phyloP scores from a whole-genome alignment of 225 moss, liverwort and hornwort species.

The Straminergon stramineum region DNA sequence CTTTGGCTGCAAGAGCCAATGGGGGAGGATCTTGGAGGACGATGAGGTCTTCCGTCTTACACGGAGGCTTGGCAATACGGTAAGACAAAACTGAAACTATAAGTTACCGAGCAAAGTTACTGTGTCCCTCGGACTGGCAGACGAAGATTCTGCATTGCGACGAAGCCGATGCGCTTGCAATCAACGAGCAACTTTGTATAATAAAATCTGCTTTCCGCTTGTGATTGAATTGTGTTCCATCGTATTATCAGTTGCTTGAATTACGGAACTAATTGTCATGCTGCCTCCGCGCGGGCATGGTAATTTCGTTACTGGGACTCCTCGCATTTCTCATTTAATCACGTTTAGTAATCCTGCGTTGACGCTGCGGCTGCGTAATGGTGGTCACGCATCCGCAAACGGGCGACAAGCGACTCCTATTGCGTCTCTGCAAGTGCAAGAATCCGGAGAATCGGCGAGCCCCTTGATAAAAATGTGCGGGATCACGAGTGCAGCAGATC shows the following conservation, averaged over 20 bases:
- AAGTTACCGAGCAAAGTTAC: no score
- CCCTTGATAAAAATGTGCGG: constrained; percentile 79
- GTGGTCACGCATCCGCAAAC: neutral
- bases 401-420: neutral
- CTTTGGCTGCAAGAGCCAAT: neutral
- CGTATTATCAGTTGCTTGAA: neutral
- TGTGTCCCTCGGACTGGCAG: neutral
- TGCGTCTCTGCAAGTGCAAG: neutral
- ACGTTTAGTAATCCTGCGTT: neutral
- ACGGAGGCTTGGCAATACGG: neutral
- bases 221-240: neutral
- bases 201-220: neutral
- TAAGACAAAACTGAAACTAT: neutral
- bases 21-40: neutral
- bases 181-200: neutral
- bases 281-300: neutral
- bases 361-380: neutral
- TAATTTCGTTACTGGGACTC: neutral
- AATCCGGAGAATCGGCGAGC: neutral
- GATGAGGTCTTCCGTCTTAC: neutral
- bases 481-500: constrained; percentile 59
- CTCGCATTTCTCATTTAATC: neutral
- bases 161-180: neutral
- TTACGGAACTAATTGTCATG: neutral
- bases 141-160: neutral